These are phyloP conservation scores for Xerocomellus intermedius DNA, from an alignment of 768 basidiomycete genomes.

Conservation along the genomic window DNA sequence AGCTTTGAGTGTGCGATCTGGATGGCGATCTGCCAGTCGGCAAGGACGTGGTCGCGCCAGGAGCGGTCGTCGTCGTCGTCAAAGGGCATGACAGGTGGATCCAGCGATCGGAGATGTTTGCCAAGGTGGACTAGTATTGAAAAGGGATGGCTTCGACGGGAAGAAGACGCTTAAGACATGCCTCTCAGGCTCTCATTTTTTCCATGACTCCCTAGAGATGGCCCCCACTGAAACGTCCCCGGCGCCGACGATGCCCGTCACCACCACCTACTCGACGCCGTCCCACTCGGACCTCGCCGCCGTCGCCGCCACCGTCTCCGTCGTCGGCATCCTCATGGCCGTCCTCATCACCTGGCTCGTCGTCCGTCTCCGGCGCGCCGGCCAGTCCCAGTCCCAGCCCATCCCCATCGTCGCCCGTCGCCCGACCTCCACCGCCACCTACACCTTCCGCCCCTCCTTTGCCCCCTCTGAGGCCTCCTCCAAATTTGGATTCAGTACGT, in stretches of 20 bases:
- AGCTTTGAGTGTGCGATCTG: conserved; percentile 51
- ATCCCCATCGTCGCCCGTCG: conserved; percentile 4
- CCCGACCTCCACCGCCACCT: conserved; percentile 5
- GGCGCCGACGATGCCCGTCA: not conserved
- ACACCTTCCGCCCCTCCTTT: conserved; percentile 22
- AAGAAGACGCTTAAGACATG: too few relatives aligned
- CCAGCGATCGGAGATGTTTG: too few relatives aligned
- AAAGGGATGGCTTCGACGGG: not conserved
- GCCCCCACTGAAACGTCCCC: not conserved
- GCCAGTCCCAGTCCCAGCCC: not conserved
- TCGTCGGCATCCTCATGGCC: conserved; percentile 27
- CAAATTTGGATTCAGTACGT: conserved; percentile 30
- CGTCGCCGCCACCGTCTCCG: conserved; percentile 23
- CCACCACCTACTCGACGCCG: conserved; percentile 11
- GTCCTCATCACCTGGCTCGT: conserved; percentile 26
- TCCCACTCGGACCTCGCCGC: conserved; percentile 18
- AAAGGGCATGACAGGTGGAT: not conserved
- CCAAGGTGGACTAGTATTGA: not conserved
- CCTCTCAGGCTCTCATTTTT: too few relatives aligned
- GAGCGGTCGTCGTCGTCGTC: conserved; percentile 16
- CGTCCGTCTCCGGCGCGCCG: conserved; percentile 21
- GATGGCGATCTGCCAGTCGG: conserved; percentile 55
- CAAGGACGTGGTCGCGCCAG: conserved; percentile 57
- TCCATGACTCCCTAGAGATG: too few relatives aligned
- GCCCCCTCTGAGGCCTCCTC: conserved; percentile 27